Evolutionary conservation across 2,329 filamentous ascomycete genomes (phyloP), one percentile per base, ranked within the genome.

Genomic region (Incumbomyces lentus): DNA sequence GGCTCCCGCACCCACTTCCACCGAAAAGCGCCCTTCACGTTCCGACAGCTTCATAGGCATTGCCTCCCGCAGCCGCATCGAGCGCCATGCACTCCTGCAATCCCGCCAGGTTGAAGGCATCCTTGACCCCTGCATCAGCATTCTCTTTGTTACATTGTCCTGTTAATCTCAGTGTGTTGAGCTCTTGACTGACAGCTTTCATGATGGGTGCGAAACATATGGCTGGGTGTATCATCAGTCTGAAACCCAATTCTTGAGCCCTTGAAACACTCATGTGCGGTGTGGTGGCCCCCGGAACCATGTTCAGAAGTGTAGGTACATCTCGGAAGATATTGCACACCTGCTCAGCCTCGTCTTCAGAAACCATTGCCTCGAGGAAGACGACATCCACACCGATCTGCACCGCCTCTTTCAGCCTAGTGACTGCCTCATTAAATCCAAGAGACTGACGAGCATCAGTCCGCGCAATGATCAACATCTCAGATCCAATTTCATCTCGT

Each of bases 401-500:
- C 13, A 62, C 59, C 6, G 67, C 67, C 7, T 61, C 65, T n/a
- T 62, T 59, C 42, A 68, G 53, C 14, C 67, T 59, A 14, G 53
- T 53, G 26, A 69, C 48, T 32, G 61, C 61, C 44, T 67, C 66
- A 14, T 68, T 65, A 46, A 66, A 69, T 16, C 66, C 67, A 44
- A 60, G 46, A 8, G 54, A 49, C 51, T 59, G 57, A 31, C 53
- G 48, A 12, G 64, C 58, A 49, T 69, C 66, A 7, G 66, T 69
- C 29, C 67, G 62, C n/a, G 67, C 67, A 48, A 69, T 69, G 22
- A 69, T 54, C 10, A 69, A 61, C 18, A 69, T 68, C 37, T 70
- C 66, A n/a, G 63, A 66, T 5, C 53, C 53, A 1, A 59, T 51
- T 6, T 61, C 55, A 40, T 64, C 47, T 13, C 65, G 61, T 6